Evolutionary conservation across 2,329 filamentous ascomycete species (phyloP).

Genomic region (Colletotrichum shisoi): DNA sequence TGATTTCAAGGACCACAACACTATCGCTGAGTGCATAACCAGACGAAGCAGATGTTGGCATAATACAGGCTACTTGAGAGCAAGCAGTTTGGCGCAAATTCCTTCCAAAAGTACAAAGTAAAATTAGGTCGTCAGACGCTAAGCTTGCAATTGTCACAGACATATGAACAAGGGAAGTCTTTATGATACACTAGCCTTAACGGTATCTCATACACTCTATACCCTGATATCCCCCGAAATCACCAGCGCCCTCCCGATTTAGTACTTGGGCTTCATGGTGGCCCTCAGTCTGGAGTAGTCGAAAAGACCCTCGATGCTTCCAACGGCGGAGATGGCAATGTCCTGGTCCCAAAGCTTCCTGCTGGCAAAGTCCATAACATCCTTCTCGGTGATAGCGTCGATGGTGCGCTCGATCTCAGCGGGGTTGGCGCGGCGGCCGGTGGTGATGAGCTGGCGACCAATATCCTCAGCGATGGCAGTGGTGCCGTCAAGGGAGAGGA

Average conservation of each 20-base stretch:
- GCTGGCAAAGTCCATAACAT: conserved; percentile 96
- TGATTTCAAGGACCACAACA: not conserved
- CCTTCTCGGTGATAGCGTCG: conserved; percentile 88
- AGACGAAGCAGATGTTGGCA: not conserved
- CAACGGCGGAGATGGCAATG: conserved; percentile 90
- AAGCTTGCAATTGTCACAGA: conserved; percentile 35
- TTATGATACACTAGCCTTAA: conserved; percentile 65
- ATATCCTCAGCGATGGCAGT: conserved; percentile 98
- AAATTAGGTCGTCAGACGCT: conserved; percentile 37
- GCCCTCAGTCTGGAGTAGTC: conserved; percentile 81
- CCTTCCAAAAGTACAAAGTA: conserved; percentile 26
- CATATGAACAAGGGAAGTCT: conserved; percentile 44
- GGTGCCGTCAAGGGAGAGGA: conserved; percentile 95
- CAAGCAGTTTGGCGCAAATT: no score
- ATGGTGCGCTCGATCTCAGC: conserved; percentile 95
- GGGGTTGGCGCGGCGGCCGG: conserved; percentile 87
- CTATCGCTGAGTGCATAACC: no score
- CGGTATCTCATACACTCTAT: conserved; percentile 67
- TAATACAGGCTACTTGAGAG: not conserved
- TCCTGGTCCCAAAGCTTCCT: conserved; percentile 98
- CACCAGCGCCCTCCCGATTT: conserved; percentile 43
- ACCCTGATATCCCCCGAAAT: conserved; percentile 53
- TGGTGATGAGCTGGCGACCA: conserved; percentile 97
- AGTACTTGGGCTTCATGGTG: conserved; percentile 86
- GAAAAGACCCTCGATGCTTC: conserved; percentile 84